phyloP scores from a whole-genome alignment of 2,329 filamentous ascomycete species.

The Emericellopsis cladophorae region DNA sequence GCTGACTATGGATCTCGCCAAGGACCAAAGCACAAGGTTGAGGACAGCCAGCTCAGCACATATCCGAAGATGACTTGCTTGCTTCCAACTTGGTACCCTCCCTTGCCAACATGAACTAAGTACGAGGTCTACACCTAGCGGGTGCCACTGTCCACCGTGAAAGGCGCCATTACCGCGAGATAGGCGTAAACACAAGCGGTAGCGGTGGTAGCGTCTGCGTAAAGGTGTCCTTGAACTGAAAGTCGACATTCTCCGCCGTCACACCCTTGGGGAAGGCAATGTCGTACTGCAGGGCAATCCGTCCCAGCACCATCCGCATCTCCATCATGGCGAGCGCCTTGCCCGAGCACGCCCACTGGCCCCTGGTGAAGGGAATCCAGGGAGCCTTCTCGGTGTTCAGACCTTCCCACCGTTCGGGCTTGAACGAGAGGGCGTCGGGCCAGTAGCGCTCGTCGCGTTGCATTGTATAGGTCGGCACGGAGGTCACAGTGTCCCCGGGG shows the following conservation, averaged over 20 bases:
- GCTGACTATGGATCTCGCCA: too few relatives aligned
- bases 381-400: conserved; percentile 2
- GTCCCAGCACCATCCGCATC: conserved; percentile 2
- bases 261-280: background rate
- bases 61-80: too few relatives aligned
- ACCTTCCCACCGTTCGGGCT: conserved; percentile 1
- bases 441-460: conserved; percentile 4
- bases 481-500: conserved; percentile 16
- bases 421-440: conserved; percentile 1
- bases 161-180: too few relatives aligned
- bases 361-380: conserved; percentile 2
- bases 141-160: too few relatives aligned
- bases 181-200: background rate
- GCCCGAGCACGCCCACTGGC: conserved; percentile 2
- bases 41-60: too few relatives aligned
- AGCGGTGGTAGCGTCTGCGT: conserved; percentile 1
- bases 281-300: conserved; percentile 1
- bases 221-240: conserved; percentile 1
- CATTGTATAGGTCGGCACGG: conserved; percentile 13
- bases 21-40: too few relatives aligned
- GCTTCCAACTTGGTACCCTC: too few relatives aligned
- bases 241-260: background rate
- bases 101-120: too few relatives aligned
- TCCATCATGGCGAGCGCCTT: conserved; percentile 3
- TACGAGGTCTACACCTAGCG: too few relatives aligned